Percentiles rank a stretch among this genome's conserved stretches.
These are phyloP conservation scores for Cucurbita pepo DNA, from an alignment of 306 rosid genomes.

Conservation along the genomic window DNA sequence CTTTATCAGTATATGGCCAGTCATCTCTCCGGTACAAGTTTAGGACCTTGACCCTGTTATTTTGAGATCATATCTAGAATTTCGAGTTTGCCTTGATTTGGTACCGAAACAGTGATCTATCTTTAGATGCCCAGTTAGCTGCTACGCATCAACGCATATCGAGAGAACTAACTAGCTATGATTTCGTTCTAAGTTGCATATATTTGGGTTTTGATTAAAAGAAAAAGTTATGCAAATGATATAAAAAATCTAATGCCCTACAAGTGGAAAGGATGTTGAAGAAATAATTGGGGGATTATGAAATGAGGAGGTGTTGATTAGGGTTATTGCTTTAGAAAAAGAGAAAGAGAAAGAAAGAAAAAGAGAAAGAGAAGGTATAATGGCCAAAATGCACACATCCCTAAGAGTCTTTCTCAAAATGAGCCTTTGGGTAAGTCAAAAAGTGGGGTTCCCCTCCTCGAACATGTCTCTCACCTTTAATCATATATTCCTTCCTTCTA, in stretches of 20 bases:
- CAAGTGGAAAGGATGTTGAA: neutral
- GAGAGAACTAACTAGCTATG: too few species aligned
- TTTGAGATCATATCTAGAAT: too few species aligned
- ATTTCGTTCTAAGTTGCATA: too few species aligned
- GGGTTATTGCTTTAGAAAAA: neutral
- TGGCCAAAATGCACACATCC: slow-evolving; percentile 6
- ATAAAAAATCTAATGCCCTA: neutral
- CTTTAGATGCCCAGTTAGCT: too few species aligned
- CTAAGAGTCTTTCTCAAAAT: slow-evolving; percentile 3
- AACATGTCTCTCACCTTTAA: neutral
- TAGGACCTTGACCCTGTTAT: too few species aligned
- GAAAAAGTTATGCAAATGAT: neutral
- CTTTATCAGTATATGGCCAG: too few species aligned
- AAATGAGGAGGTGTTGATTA: neutral
- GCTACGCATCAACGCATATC: too few species aligned
- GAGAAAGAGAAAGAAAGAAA: slow-evolving; percentile 1
- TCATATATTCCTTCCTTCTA: slow-evolving; percentile 1
- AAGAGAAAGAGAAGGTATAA: neutral
- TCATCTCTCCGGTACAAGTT: too few species aligned
- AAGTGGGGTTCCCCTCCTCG: neutral
- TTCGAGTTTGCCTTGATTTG: too few species aligned
- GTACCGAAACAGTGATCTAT: too few species aligned
- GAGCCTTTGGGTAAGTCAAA: neutral
- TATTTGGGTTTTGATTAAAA: neutral
- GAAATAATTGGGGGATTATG: neutral